Evolutionary conservation across 2,329 filamentous ascomycete genomes (phyloP).

Genomic region (Botrytis medusae): DNA sequence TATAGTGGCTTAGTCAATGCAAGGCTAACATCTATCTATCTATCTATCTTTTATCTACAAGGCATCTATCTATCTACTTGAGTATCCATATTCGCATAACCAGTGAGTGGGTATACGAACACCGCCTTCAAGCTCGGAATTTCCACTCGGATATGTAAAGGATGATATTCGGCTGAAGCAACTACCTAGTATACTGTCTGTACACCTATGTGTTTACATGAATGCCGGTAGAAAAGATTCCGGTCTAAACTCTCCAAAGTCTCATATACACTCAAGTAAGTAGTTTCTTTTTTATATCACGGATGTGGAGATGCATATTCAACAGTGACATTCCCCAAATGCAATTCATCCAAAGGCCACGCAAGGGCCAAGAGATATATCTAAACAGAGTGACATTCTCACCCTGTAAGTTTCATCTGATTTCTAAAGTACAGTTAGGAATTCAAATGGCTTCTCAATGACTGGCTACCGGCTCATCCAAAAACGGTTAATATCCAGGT

Average conservation of each 20-base stretch:
- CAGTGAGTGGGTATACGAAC: too few species aligned
- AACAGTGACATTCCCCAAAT: neutral
- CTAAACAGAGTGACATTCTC: neutral
- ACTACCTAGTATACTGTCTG: neutral
- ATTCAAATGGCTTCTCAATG: neutral
- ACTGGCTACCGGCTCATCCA: neutral
- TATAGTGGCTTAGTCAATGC: conserved; percentile 1
- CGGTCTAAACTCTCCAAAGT: neutral
- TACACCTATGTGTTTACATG: neutral
- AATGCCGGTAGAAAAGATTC: neutral
- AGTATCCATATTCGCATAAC: neutral
- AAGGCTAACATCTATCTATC: neutral
- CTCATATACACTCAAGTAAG: neutral
- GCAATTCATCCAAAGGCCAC: conserved; percentile 12
- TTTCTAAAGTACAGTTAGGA: neutral
- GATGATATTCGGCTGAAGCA: neutral
- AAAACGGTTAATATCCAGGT: too few species aligned
- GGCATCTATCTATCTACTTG: too few species aligned
- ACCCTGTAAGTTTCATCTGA: neutral
- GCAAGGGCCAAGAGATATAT: neutral
- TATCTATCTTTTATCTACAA: neutral
- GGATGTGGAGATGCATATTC: neutral
- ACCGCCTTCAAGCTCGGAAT: neutral
- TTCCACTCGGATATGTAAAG: neutral
- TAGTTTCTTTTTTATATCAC: neutral